Percentiles rank a stretch among this genome's conserved stretches.
phyloP scores from a whole-genome alignment of 2,329 filamentous ascomycete species.

The Trichophyton mentagrophytes region DNA sequence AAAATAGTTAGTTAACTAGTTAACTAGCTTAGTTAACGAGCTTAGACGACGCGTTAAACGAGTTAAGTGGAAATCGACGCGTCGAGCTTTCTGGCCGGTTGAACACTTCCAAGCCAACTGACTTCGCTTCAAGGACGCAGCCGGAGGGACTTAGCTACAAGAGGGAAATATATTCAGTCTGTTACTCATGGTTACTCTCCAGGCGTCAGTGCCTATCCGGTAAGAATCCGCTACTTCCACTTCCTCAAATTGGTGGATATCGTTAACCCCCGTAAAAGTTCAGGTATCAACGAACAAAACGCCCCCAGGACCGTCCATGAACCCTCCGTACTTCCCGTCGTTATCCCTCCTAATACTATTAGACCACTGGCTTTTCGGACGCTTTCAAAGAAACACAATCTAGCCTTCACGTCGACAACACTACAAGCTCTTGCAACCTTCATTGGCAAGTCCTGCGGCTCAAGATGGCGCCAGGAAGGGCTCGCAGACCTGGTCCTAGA shows the following conservation, averaged over 20 bases:
- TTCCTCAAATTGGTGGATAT: not conserved
- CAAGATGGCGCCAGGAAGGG: conserved; percentile 91
- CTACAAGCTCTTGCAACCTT: conserved; percentile 76
- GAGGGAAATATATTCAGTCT: not conserved
- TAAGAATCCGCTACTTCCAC: not conserved
- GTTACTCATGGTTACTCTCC: not conserved
- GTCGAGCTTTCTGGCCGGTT: not conserved
- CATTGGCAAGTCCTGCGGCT: conserved; percentile 85
- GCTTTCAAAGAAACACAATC: conserved; percentile 93
- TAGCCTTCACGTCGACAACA: conserved; percentile 80
- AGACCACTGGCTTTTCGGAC: conserved; percentile 86
- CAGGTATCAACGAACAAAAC: not conserved
- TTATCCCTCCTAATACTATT: conserved; percentile 74
- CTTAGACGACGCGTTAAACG: not conserved
- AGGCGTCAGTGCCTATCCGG: not conserved
- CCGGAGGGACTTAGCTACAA: not conserved
- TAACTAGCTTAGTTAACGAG: too few species aligned
- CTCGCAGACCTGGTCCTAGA: conserved; percentile 85
- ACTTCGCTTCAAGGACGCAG: not conserved
- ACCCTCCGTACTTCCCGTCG: conserved; percentile 65
- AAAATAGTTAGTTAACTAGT: not conserved
- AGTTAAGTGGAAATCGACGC: not conserved
- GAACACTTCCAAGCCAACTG: not conserved
- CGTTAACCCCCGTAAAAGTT: not conserved
- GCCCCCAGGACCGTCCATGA: conserved; percentile 37